Percentiles rank a stretch among this genome's conserved stretches.
Conservation (phyloP, 805 yeast genomes). For the Metschnikowia continentalis region DNA sequence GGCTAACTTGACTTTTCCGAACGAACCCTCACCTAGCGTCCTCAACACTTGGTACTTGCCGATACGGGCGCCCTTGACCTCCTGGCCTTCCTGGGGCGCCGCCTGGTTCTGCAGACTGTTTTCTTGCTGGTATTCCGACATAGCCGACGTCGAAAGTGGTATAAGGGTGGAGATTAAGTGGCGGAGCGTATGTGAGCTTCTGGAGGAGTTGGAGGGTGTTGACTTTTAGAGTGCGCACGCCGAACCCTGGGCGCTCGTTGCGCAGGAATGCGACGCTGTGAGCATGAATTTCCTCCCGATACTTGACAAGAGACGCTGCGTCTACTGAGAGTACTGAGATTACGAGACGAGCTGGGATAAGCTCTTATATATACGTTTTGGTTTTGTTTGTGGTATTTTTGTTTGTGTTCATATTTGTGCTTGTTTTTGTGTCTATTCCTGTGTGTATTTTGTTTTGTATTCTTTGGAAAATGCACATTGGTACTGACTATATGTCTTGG, state of each 20-base stretch:
- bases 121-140: constrained; percentile 13
- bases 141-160: constrained; percentile 1
- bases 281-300: background rate
- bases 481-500: no score
- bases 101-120: constrained; percentile 4
- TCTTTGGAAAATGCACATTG: no score
- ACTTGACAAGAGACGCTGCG: no score
- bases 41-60: constrained; percentile 92
- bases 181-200: background rate
- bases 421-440: no score
- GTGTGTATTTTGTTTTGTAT: no score
- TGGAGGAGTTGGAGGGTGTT: background rate
- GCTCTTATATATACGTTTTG: no score
- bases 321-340: no score
- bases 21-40: constrained; percentile 93
- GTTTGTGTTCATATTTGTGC: no score
- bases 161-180: background rate
- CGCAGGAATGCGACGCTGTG: background rate
- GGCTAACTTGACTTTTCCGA: constrained; percentile 92
- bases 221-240: constrained; percentile 5
- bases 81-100: constrained; percentile 12
- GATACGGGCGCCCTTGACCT: constrained; percentile 47
- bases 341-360: no score
- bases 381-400: no score
- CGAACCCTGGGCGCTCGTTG: background rate